Evolutionary conservation across 345 rosid species (phyloP).

Genomic region (Euphorbia peplus): DNA sequence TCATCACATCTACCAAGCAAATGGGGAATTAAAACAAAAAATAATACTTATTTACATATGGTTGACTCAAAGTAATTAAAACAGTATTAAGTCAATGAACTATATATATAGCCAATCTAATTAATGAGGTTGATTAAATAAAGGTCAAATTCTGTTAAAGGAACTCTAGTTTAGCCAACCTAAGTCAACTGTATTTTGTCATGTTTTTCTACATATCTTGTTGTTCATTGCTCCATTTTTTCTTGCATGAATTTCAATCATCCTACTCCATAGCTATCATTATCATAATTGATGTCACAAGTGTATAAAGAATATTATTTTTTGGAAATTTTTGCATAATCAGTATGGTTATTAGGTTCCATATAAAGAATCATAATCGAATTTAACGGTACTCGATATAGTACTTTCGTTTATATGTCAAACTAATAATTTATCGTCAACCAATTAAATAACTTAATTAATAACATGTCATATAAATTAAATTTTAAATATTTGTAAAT

Average conservation of each 20-base stretch:
- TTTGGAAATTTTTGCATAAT: background rate
- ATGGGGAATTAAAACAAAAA: background rate
- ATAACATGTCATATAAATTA: no score
- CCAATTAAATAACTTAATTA: no score
- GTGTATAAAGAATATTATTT: background rate
- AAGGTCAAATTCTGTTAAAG: slow-evolving; percentile 32
- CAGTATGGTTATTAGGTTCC: no score
- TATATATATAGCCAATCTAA: no score
- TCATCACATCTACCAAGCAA: background rate
- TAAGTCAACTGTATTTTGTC: slow-evolving; percentile 28
- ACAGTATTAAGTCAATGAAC: slow-evolving; percentile 4
- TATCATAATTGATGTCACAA: background rate
- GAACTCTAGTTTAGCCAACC: slow-evolving; percentile 5
- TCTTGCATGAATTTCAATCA: background rate
- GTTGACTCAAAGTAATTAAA: slow-evolving; percentile 10
- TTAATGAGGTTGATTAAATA: background rate
- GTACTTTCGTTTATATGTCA: no score
- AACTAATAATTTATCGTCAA: no score
- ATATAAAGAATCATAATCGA: no score
- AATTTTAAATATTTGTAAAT: no score
- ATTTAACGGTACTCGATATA: no score
- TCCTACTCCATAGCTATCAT: background rate
- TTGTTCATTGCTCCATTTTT: background rate
- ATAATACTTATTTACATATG: background rate
- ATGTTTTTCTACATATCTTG: background rate